Evolutionary conservation across 2,329 filamentous ascomycete genomes (phyloP), one percentile per base, ranked within the genome.

Genomic region (Nemania sp.): DNA sequence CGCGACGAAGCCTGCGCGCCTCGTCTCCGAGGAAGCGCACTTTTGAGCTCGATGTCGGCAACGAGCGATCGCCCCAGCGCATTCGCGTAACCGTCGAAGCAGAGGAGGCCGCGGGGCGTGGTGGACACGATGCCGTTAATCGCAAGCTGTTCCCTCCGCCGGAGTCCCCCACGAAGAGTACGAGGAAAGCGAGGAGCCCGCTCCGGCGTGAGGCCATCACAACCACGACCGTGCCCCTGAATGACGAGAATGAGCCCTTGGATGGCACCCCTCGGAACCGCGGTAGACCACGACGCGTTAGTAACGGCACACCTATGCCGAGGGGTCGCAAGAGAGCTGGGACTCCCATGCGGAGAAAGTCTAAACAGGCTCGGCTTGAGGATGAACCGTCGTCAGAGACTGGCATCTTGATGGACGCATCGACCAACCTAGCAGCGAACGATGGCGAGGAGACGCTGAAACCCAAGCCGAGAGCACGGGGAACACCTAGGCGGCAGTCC

Each of bases 31-130:
- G 82, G 50, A 86, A 84, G 73, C 83, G 81, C 68, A 84, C 77
- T 46, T 85, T 85, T 63, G 80, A 84, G 71, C 78, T 86, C 35
- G 81, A 85, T 64, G 81, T 83, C 25, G 83, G 83, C 48, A 75
- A 81, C 65, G 76, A 77, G 39, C 71, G 70, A 47, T 78, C 81
- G 48, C 82, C 83, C 2, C 81, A 85, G 70, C 79, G 77, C 59
- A 75, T 86, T 45, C 75, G 78, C 46, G 82, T 85, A 54, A 86
- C 84, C 10, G 82, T 85, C 54, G 83, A 86, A 70, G 80, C 82
- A 2, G 67, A 75, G 43, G 69, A 68, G 49, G 67, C 50, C 54
- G 37, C 69, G 48, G 65, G 55, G 54, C 60, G 62, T 47, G 66
- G 74, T 53, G 65, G 55, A 53, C 60, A 62, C 45, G 66, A 74